Conservation (phyloP, 441 rosid genomes). For the Melastoma candidum region DNA sequence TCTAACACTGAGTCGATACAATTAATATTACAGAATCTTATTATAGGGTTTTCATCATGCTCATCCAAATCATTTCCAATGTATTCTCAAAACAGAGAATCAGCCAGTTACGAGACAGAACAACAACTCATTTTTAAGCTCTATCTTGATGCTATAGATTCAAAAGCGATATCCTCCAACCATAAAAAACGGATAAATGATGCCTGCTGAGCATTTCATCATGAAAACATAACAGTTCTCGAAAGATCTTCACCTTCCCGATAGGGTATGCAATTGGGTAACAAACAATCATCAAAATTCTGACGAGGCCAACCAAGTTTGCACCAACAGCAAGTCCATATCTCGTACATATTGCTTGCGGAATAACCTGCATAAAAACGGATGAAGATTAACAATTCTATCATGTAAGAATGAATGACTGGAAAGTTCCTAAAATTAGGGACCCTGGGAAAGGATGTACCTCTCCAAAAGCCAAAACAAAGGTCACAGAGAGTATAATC, state of each 20-base stretch:
- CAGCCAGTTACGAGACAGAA: too few relatives aligned
- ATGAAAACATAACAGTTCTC: neutral
- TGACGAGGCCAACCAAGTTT: conserved; percentile 77
- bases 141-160: too few relatives aligned
- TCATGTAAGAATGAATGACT: neutral
- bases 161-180: too few relatives aligned
- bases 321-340: conserved; percentile 97
- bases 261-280: conserved; percentile 93
- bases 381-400: neutral
- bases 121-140: too few relatives aligned
- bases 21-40: too few relatives aligned
- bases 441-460: conserved; percentile 24
- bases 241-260: conserved; percentile 52
- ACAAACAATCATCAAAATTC: conserved; percentile 75
- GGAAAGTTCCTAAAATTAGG: conserved; percentile 1
- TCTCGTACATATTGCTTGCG: conserved; percentile 89
- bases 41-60: too few relatives aligned
- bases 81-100: too few relatives aligned
- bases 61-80: too few relatives aligned
- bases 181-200: neutral
- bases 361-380: conserved; percentile 61
- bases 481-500: conserved; percentile 79
- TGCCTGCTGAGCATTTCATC: neutral
- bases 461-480: conserved; percentile 88
- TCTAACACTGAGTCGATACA: too few relatives aligned